Evolutionary conservation across 129 eudicot genomes (phyloP).

Genomic region (Pseudognaphalium luteoalbum): DNA sequence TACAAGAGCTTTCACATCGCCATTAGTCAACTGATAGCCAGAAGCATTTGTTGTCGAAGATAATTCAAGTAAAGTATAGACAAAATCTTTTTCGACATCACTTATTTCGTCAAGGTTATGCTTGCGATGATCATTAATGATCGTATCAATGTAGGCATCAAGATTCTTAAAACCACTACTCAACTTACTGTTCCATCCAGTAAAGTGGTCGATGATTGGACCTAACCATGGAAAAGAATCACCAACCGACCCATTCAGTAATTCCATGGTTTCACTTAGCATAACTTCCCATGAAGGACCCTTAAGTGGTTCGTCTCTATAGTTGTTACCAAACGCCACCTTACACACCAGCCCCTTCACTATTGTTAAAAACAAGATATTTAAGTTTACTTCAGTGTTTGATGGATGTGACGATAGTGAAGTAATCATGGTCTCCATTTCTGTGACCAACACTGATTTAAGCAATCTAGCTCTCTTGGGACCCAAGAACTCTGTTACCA

Average conservation of each 20-base stretch:
- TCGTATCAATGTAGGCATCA: constrained; percentile 17
- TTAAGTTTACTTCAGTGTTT: constrained; percentile 7
- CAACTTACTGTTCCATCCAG: constrained; percentile 13
- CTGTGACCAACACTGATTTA: neutral
- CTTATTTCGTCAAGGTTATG: neutral
- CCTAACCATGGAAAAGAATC: constrained; percentile 34
- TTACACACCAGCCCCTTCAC: constrained; percentile 11
- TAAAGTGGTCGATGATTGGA: neutral
- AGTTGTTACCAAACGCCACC: constrained; percentile 25
- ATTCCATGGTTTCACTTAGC: neutral
- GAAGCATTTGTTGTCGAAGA: constrained; percentile 1
- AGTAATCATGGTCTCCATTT: constrained; percentile 20
- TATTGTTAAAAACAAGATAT: neutral
- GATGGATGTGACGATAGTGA: constrained; percentile 1
- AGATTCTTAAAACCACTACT: constrained; percentile 8
- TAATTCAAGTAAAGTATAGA: constrained; percentile 8
- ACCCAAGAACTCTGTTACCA: constrained; percentile 27
- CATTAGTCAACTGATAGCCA: constrained; percentile 15
- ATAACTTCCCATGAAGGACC: constrained; percentile 22
- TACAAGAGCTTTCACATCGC: constrained; percentile 22
- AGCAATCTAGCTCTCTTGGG: constrained; percentile 17
- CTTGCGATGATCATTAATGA: constrained; percentile 13
- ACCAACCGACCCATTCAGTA: constrained; percentile 17
- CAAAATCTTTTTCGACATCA: constrained; percentile 17
- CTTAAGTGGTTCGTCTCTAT: constrained; percentile 8